These are phyloP conservation scores for Vachellia pachyceras DNA, from an alignment of 306 rosid genomes.

Conservation along the genomic window DNA sequence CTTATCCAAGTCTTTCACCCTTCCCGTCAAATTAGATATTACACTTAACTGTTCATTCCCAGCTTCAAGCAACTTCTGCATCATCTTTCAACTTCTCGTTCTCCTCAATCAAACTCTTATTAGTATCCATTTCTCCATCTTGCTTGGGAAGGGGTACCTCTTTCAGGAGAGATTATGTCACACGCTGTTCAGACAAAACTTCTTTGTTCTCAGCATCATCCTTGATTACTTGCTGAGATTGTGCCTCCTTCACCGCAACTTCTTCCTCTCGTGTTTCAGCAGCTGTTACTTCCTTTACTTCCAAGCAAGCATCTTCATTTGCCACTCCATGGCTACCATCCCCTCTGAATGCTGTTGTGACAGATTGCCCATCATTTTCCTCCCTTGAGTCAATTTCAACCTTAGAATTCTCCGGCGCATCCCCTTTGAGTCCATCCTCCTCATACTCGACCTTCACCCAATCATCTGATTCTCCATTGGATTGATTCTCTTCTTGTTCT, in stretches of 20 bases:
- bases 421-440: slow-evolving; percentile 20
- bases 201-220: neutral
- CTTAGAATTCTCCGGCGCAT: neutral
- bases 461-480: slow-evolving; percentile 34
- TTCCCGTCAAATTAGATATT: slow-evolving; percentile 59
- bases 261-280: neutral
- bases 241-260: neutral
- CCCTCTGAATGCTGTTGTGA: neutral
- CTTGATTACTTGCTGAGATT: neutral
- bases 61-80: slow-evolving; percentile 63
- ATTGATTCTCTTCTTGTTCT: slow-evolving; percentile 36
- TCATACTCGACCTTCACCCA: slow-evolving; percentile 23
- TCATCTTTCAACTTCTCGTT: slow-evolving; percentile 57
- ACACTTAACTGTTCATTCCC: slow-evolving; percentile 68
- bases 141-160: neutral
- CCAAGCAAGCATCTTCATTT: slow-evolving; percentile 11
- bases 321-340: neutral
- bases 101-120: slow-evolving; percentile 50
- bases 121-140: slow-evolving; percentile 14
- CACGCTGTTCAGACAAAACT: neutral
- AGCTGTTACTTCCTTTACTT: neutral
- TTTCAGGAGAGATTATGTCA: neutral
- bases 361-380: neutral
- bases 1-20: slow-evolving; percentile 75
- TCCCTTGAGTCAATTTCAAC: neutral